These are phyloP conservation scores for Garcia nutans DNA, from an alignment of 345 rosid genomes.

Conservation along the genomic window DNA sequence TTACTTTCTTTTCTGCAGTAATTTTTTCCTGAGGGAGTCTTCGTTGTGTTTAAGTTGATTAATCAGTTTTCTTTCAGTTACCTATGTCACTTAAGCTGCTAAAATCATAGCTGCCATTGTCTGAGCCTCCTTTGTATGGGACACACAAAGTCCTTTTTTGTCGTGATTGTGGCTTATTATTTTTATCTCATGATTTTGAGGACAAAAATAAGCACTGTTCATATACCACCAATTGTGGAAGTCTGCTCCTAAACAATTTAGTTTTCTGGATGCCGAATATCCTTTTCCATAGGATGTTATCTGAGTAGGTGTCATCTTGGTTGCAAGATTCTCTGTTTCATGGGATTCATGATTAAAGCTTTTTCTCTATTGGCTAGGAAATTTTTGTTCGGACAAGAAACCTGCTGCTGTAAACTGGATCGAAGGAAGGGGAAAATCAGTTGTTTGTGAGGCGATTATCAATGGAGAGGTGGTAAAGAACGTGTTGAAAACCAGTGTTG, in stretches of 20 bases:
- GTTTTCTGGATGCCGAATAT: neutral
- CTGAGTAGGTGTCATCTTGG: neutral
- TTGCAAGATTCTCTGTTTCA: neutral
- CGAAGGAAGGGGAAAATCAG: conserved; percentile 91
- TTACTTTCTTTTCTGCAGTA: neutral
- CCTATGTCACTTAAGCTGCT: neutral
- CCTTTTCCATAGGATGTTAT: neutral
- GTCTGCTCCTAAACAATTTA: neutral
- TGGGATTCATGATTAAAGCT: neutral
- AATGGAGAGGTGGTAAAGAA: conserved; percentile 73
- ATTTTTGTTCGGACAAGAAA: conserved; percentile 85
- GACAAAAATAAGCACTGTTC: too few relatives aligned
- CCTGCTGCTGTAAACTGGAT: conserved; percentile 96
- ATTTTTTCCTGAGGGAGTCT: neutral
- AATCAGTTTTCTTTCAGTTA: neutral
- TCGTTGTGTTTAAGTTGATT: neutral
- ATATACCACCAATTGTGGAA: neutral
- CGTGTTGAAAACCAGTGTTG: conserved; percentile 67
- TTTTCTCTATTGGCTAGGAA: conserved; percentile 40
- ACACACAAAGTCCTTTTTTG: neutral
- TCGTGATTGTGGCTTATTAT: neutral
- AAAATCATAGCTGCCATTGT: neutral
- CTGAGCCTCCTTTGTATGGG: neutral
- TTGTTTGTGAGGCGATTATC: conserved; percentile 82
- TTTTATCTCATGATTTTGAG: neutral